These are phyloP conservation scores for Trichosanthes cucumerina DNA, from an alignment of 306 rosid genomes.

Conservation along the genomic window DNA sequence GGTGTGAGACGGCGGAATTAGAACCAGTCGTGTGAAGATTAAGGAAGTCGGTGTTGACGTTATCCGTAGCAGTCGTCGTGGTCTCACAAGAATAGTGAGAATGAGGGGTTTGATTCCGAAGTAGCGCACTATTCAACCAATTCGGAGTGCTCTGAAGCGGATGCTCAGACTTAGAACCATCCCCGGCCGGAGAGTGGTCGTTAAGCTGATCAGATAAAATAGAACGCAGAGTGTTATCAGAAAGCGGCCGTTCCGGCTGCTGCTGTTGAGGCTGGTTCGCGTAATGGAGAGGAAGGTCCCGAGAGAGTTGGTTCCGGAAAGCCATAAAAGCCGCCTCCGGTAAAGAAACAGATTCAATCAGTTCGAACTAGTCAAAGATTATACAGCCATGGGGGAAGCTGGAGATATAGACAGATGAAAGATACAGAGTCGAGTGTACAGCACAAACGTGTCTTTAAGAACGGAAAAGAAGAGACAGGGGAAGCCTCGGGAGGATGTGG, in stretches of 20 bases:
- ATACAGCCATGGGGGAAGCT: not conserved
- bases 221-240: constrained; percentile 24
- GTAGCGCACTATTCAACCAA: constrained; percentile 96
- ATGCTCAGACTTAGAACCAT: constrained; percentile 35
- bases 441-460: not conserved
- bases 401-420: not conserved
- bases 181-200: constrained; percentile 25
- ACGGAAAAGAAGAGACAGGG: not conserved
- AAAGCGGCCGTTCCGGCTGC: constrained; percentile 22
- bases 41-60: constrained; percentile 43
- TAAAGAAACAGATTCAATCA: constrained; percentile 9
- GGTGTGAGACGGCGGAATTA: constrained; percentile 34
- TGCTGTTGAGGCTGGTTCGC: constrained; percentile 41
- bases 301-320: constrained; percentile 61
- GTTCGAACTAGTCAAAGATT: not conserved
- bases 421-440: not conserved
- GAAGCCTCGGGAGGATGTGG: not conserved
- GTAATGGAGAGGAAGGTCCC: constrained; percentile 55
- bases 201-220: constrained; percentile 29
- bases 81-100: constrained; percentile 32
- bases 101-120: constrained; percentile 43
- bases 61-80: constrained; percentile 15
- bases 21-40: constrained; percentile 69
- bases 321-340: constrained; percentile 38
- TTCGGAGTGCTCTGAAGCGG: constrained; percentile 63